Percentiles rank a stretch among this genome's conserved stretches.
phyloP scores from a whole-genome alignment of 1,284 basidiomycete species.

The Irpex sp. region DNA sequence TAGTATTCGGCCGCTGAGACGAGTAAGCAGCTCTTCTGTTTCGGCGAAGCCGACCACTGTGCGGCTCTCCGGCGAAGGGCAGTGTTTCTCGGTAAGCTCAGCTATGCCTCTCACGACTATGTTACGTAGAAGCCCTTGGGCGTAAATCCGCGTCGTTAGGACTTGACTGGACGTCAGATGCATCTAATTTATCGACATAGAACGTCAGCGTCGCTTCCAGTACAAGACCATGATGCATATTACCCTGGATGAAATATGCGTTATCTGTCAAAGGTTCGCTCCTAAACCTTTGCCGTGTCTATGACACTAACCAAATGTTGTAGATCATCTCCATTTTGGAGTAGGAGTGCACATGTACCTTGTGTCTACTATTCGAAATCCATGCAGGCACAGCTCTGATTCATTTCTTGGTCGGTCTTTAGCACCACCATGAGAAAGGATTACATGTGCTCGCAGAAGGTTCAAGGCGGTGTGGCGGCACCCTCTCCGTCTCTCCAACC shows the following conservation, averaged over 20 bases:
- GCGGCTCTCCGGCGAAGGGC: too few species aligned
- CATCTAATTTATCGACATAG: too few species aligned
- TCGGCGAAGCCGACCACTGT: too few species aligned
- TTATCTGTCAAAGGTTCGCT: background rate
- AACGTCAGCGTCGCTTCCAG: too few species aligned
- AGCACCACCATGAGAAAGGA: background rate
- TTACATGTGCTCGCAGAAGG: background rate
- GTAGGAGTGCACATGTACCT: background rate
- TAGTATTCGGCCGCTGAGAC: background rate
- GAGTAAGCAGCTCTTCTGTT: background rate
- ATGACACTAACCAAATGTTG: background rate
- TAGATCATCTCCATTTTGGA: background rate
- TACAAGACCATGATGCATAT: too few species aligned
- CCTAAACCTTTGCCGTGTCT: background rate
- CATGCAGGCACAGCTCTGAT: background rate
- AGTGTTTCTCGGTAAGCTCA: too few species aligned
- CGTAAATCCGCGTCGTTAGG: too few species aligned
- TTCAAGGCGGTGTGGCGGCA: background rate
- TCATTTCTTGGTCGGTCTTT: background rate
- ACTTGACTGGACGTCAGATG: too few species aligned
- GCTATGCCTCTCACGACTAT: too few species aligned
- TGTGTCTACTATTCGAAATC: background rate
- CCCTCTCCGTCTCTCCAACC: background rate
- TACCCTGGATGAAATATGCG: too few species aligned
- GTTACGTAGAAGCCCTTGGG: too few species aligned